Percentiles rank a stretch among this genome's conserved stretches.
Conservation (phyloP, 768 basidiomycete genomes). For the Artomyces pyxidatus region DNA sequence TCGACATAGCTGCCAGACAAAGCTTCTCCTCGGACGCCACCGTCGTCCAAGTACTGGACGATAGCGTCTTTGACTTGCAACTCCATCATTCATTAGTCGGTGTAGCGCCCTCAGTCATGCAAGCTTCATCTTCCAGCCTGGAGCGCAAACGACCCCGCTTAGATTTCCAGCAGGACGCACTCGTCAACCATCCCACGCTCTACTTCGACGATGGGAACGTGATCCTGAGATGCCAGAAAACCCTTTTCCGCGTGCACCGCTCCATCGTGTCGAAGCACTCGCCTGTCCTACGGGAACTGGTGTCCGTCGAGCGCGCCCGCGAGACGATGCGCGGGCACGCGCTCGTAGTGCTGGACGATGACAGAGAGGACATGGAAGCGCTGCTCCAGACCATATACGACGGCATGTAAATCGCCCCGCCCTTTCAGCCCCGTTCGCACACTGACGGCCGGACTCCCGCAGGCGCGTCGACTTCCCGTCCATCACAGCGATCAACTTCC, state of each 20-base stretch:
- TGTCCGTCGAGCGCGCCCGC: background rate
- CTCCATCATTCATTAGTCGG: too few species aligned
- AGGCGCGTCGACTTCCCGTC: conserved; percentile 17
- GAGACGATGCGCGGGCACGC: conserved; percentile 1
- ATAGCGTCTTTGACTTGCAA: too few species aligned
- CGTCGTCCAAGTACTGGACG: too few species aligned
- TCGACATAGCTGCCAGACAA: too few species aligned
- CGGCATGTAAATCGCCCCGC: conserved; percentile 11
- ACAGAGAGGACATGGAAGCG: conserved; percentile 10
- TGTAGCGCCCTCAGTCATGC: too few species aligned
- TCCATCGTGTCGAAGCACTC: conserved; percentile 11
- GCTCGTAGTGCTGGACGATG: conserved; percentile 6
- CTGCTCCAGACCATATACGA: conserved; percentile 12
- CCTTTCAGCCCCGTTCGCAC: too few species aligned
- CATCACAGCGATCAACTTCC: conserved; percentile 16
- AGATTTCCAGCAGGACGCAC: too few species aligned
- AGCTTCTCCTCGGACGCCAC: too few species aligned
- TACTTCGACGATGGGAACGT: conserved; percentile 14
- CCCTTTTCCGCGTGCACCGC: conserved; percentile 11
- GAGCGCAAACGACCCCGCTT: too few species aligned
- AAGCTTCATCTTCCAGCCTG: too few species aligned
- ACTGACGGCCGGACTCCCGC: too few species aligned
- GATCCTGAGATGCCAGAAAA: conserved; percentile 1
- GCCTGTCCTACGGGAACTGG: conserved; percentile 1
- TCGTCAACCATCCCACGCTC: conserved; percentile 9